phyloP scores from a whole-genome alignment of 2,329 filamentous ascomycete species.

The Pseudonectria foliicola region DNA sequence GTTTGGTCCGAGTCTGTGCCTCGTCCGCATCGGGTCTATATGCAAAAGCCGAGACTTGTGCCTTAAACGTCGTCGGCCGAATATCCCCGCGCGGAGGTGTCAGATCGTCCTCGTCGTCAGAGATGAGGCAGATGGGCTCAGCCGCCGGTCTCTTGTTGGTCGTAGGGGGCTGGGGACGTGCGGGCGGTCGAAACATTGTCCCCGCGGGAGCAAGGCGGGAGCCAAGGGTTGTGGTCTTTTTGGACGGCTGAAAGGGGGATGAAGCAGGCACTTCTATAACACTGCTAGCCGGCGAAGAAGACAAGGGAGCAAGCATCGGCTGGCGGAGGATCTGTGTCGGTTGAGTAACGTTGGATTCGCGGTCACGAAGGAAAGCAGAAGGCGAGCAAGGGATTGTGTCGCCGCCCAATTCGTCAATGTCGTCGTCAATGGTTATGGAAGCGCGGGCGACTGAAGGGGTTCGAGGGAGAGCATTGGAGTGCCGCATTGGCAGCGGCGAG shows the following conservation, averaged over 20 bases:
- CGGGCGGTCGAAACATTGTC: slow-evolving; percentile 57
- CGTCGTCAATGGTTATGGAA: slow-evolving; percentile 24
- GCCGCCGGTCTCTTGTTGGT: slow-evolving; percentile 30
- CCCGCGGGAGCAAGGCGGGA: slow-evolving; percentile 68
- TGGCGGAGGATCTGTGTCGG: slow-evolving; percentile 41
- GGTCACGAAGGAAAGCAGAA: slow-evolving; percentile 26
- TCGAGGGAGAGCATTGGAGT: slow-evolving; percentile 21
- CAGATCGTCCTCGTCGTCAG: slow-evolving; percentile 39
- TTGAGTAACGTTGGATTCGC: slow-evolving; percentile 30
- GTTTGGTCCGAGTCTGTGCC: slow-evolving; percentile 26
- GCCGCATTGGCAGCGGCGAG: slow-evolving; percentile 27
- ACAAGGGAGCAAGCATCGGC: slow-evolving; percentile 26
- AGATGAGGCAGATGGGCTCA: slow-evolving; percentile 40
- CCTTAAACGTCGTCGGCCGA: slow-evolving; percentile 50
- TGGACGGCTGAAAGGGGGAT: slow-evolving; percentile 57
- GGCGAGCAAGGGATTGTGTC: slow-evolving; percentile 42
- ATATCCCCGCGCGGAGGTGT: slow-evolving; percentile 53
- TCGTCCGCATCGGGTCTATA: slow-evolving; percentile 43
- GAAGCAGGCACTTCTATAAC: slow-evolving; percentile 80
- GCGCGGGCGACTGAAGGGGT: slow-evolving; percentile 21
- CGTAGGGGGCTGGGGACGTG: slow-evolving; percentile 17
- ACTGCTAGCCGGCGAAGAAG: slow-evolving; percentile 39
- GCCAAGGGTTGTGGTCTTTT: slow-evolving; percentile 29
- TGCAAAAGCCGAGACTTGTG: slow-evolving; percentile 30
- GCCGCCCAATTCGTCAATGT: slow-evolving; percentile 38